Conservation (phyloP, 768 basidiomycete genomes). For the Lactifluus echinatus region DNA sequence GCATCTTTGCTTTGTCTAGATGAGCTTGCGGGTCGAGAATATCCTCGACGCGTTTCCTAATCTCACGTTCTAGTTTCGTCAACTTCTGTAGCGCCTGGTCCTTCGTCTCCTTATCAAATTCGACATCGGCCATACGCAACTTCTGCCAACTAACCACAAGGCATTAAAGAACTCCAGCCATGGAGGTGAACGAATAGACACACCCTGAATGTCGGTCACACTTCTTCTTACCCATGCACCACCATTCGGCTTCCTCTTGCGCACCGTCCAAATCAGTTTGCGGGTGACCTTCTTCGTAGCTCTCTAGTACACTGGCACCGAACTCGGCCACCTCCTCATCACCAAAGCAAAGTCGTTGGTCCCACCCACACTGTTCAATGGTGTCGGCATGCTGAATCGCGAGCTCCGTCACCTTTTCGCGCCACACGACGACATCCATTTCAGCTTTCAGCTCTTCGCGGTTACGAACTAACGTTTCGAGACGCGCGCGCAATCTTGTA, state of each 20-base stretch:
- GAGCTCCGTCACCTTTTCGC: conserved; percentile 57
- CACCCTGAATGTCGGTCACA: conserved; percentile 78
- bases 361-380: conserved; percentile 80
- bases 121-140: conserved; percentile 61
- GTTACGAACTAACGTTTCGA: conserved; percentile 50
- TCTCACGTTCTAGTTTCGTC: conserved; percentile 67
- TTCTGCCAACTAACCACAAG: conserved; percentile 58
- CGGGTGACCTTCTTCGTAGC: conserved; percentile 42
- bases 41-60: conserved; percentile 72
- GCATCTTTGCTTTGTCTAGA: background rate
- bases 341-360: conserved; percentile 75
- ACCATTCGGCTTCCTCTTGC: conserved; percentile 48
- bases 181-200: conserved; percentile 18
- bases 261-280: conserved; percentile 34
- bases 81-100: conserved; percentile 58
- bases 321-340: conserved; percentile 72
- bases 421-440: conserved; percentile 62
- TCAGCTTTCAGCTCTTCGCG: conserved; percentile 59
- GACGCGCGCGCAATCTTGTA: conserved; percentile 40
- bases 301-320: conserved; percentile 57
- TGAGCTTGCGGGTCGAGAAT: conserved; percentile 33
- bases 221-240: conserved; percentile 67
- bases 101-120: conserved; percentile 67
- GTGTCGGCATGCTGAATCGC: conserved; percentile 58
- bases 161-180: conserved; percentile 6